A percentile compares a stretch with the other conserved stretches of the same genome.
phyloP scores from a whole-genome alignment of 2,329 filamentous ascomycete species.

The Aureobasidium lini region DNA sequence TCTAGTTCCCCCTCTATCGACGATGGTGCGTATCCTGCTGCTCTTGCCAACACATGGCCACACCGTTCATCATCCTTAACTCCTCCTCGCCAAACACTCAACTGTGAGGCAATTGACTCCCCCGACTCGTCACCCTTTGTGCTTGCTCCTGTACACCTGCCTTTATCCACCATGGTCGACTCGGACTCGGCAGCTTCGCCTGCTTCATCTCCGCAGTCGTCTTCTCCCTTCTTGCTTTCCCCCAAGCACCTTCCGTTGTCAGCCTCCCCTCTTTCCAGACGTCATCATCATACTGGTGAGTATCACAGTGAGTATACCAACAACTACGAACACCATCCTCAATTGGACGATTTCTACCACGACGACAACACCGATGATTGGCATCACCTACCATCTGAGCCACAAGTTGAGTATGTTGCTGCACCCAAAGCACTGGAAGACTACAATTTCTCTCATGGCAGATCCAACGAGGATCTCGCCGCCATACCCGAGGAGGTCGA shows the following conservation, averaged over 20 bases:
- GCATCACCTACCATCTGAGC: background rate
- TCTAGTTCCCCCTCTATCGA: constrained; percentile 98
- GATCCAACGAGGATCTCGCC: background rate
- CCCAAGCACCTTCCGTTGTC: constrained; percentile 32
- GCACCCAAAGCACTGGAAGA: background rate
- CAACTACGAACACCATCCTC: constrained; percentile 15
- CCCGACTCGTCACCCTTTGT: constrained; percentile 37
- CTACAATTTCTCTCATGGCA: background rate
- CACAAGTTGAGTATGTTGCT: background rate
- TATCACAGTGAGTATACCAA: constrained; percentile 27
- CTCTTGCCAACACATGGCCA: constrained; percentile 28
- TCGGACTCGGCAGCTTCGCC: constrained; percentile 4
- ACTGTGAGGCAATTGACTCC: constrained; percentile 25
- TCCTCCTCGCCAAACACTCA: constrained; percentile 27
- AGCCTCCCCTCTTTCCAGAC: background rate
- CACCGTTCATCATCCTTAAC: constrained; percentile 36
- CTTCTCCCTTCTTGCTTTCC: constrained; percentile 33
- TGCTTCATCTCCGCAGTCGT: constrained; percentile 24
- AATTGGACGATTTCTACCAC: background rate
- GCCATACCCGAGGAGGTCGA: background rate
- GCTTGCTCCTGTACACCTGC: constrained; percentile 27
- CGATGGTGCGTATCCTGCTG: constrained; percentile 75
- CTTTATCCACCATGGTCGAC: constrained; percentile 14
- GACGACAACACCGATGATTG: background rate
- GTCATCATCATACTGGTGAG: constrained; percentile 34